A percentile compares a stretch with the other conserved stretches of the same genome.
Conservation (phyloP, 352 stramenopile species). For the Pythium monospermum region DNA sequence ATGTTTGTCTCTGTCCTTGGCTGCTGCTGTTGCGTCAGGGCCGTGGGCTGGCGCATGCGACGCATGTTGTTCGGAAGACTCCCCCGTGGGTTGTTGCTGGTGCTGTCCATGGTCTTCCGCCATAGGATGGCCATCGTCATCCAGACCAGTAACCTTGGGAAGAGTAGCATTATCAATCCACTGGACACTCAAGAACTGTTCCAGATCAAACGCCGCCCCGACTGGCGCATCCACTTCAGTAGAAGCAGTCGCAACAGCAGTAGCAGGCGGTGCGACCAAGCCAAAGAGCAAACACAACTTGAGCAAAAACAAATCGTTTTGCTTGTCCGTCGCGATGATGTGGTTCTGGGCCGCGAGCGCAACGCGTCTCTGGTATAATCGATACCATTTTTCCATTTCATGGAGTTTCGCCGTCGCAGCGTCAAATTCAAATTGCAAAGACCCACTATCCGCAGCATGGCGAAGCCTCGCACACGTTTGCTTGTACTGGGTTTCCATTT, state of each 20-base stretch:
- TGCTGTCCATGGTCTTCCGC: no score
- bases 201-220: constrained; percentile 33
- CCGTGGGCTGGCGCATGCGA: no score
- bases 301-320: constrained; percentile 39
- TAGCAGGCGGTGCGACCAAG: constrained; percentile 4
- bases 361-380: constrained; percentile 51
- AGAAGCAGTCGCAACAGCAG: no score
- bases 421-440: constrained; percentile 59
- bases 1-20: background rate
- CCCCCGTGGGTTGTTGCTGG: no score
- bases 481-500: constrained; percentile 44
- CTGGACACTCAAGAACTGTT: constrained; percentile 44
- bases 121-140: no score
- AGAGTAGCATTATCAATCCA: constrained; percentile 36
- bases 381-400: constrained; percentile 73
- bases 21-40: no score
- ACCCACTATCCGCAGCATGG: constrained; percentile 58
- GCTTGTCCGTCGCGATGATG: constrained; percentile 36
- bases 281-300: constrained; percentile 51
- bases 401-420: constrained; percentile 46
- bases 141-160: background rate
- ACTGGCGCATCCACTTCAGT: no score
- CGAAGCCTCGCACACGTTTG: constrained; percentile 49
- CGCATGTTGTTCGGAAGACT: constrained; percentile 4
- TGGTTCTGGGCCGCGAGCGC: constrained; percentile 48